Base-by-base conservation (phyloP, 2,329 filamentous ascomycete genomes). In the Claviceps sp. region DNA sequence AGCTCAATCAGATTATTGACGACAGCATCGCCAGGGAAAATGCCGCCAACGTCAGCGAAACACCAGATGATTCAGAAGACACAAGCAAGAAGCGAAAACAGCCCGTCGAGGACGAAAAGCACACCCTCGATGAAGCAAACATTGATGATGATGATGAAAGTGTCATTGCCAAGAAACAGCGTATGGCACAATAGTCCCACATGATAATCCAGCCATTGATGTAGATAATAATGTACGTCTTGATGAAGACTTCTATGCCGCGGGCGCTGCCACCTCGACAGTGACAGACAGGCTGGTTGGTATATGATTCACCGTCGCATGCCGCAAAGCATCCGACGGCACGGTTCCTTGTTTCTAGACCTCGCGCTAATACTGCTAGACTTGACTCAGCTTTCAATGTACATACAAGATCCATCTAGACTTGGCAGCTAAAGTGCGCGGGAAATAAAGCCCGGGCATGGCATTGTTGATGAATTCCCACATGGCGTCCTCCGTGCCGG, bases 141-240 rank as follows among this genome's bases (percentile, higher is more conserved):
- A 61, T 56, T 50, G 62, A 53, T 0, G 62, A 63, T 50, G 62
- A 53, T 1, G 62, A 63, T 26, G 67, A 71, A 55, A 73, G 69
- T 50, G 64, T 65, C 2, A 58, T 75, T 3, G 68, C 71, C 2
- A 82, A 80, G 66, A 75, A 75, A 60, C 73, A 78, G 57, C 70
- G 70, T 11, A 61, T 75, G 30, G 71, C 72, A 16, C 69, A 24
- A 24, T 43, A 43, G 13, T 30, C 26, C 20, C 41, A 22, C 13
- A 24, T 24, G 14, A 43, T 6, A 16, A 14, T 14, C 3, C 11
- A 6, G 41, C 24, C 41, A 24, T 43, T 43, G 5, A 43, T 14
- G 26, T 30, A 30, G 8, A 30, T 30, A 9, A 8, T 30, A 30
- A 30, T 30, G 26, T 3, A 30, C 8, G 26, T 30, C 26, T 30